Evolutionary conservation across 2,329 filamentous ascomycete species (phyloP), one percentile per base, ranked within the genome.

Genomic region (Epichloe scottii): DNA sequence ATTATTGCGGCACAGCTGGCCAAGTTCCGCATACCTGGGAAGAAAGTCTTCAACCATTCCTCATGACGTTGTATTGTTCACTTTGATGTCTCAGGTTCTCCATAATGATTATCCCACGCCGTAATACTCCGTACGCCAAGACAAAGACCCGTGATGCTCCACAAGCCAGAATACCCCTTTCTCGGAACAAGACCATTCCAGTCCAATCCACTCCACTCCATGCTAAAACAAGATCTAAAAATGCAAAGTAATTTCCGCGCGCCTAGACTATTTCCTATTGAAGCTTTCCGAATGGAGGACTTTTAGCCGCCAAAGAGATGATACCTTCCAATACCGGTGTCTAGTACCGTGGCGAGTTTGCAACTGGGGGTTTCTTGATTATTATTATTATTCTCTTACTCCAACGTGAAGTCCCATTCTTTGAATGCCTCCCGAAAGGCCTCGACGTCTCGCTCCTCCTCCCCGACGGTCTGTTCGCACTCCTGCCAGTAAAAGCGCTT

Each of bases 391-490:
- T 30, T 30, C 26, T 30, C 7, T 54, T 55, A 59, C 47, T 60
- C 48, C 45, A 72, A 54, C 14, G 87, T 85, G 65, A 96, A 96
- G 66, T 98, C 91, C 77, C 87, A 96, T 34, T 79, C 74, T 67
- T 87, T 83, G 63, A 95, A 98, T 1, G 84, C 84, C 58, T 78
- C 74, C 60, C 91, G 89, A 67, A 97, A 94, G 10, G 77, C 79
- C 50, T 81, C 78, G 2, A 85, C 87, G 64, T 97, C 90, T 43
- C 74, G 74, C 50, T 77, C 82, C 71, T 97, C 93, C 58, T 95
- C 89, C 11, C 79, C 79, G 52, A 83, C 73, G 0, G 79, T 78
- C 70, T 97, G 90, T 34, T 75, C 77, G 57, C 88, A 91, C 58
- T 95, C 85, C 65, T 82, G 83, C 93, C 93, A 98, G 57, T 88